Conservation (phyloP, 1,139 yeast species). For the Debaryomyces sp. region DNA sequence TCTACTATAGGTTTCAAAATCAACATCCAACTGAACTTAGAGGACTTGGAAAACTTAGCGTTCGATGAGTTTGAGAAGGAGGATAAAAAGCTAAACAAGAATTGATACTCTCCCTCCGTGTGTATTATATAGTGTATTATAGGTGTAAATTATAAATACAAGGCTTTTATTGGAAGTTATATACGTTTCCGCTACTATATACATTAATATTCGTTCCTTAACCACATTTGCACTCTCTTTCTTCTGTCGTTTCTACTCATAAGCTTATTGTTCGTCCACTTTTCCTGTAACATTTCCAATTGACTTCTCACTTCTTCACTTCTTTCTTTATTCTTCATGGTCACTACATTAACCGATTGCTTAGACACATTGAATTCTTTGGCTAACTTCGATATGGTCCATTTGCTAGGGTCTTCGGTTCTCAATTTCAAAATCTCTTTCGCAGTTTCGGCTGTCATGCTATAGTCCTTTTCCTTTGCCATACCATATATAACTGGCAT, state of each 20-base stretch:
- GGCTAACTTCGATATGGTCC: conserved; percentile 73
- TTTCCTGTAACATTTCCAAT: conserved; percentile 16
- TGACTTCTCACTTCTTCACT: conserved; percentile 17
- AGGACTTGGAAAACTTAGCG: conserved; percentile 53
- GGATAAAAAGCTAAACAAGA: conserved; percentile 12
- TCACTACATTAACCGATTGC: conserved; percentile 31
- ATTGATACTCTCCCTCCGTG: not conserved
- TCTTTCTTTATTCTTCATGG: conserved; percentile 19
- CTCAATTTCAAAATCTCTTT: conserved; percentile 65
- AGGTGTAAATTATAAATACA: conserved; percentile 9
- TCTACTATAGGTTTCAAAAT: conserved; percentile 65
- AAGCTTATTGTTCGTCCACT: conserved; percentile 13
- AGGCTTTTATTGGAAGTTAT: conserved; percentile 6
- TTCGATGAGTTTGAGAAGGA: conserved; percentile 39
- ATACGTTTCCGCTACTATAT: conserved; percentile 4
- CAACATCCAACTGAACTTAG: conserved; percentile 60
- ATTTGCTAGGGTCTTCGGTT: conserved; percentile 56
- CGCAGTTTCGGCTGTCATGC: conserved; percentile 62
- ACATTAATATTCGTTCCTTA: conserved; percentile 52
- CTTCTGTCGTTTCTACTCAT: conserved; percentile 54
- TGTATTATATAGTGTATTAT: conserved; percentile 11
- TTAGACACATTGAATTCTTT: conserved; percentile 52
- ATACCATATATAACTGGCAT: conserved; percentile 55
- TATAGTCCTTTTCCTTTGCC: conserved; percentile 52
- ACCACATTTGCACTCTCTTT: conserved; percentile 64